These are phyloP conservation scores for Phialophora macrospora DNA, from an alignment of 2,329 filamentous ascomycete species.

Conservation along the genomic window DNA sequence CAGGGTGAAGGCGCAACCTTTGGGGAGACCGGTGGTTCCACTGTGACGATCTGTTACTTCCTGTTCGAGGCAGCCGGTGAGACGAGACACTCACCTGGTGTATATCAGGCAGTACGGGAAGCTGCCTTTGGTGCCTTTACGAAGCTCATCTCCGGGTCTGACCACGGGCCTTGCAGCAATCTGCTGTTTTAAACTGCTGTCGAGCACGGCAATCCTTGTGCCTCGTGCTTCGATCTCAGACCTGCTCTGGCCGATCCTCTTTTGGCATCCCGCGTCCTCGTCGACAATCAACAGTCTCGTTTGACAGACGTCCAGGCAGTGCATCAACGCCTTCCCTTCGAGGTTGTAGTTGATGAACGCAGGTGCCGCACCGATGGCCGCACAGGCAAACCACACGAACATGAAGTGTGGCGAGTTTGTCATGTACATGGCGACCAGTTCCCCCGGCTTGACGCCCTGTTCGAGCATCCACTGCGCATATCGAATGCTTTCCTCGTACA, in stretches of 20 bases:
- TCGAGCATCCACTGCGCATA: slow-evolving; percentile 67
- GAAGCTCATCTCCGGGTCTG: slow-evolving; percentile 61
- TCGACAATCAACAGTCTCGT: slow-evolving; percentile 65
- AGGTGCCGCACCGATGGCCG: slow-evolving; percentile 69
- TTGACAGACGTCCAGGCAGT: slow-evolving; percentile 66
- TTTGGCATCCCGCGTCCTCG: slow-evolving; percentile 58
- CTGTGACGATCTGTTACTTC: slow-evolving; percentile 2
- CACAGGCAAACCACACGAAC: slow-evolving; percentile 67
- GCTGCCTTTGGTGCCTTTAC: slow-evolving; percentile 56
- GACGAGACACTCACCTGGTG: slow-evolving; percentile 57
- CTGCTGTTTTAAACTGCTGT: slow-evolving; percentile 53
- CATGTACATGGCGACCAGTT: slow-evolving; percentile 70
- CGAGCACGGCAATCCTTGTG: slow-evolving; percentile 65
- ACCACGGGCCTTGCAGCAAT: slow-evolving; percentile 56
- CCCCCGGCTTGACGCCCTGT: slow-evolving; percentile 62
- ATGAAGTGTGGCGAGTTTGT: slow-evolving; percentile 71
- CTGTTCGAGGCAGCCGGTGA: neutral
- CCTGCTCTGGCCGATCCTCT: slow-evolving; percentile 60
- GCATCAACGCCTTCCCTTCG: slow-evolving; percentile 65
- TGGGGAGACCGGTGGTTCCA: slow-evolving; percentile 72
- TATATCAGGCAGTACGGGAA: slow-evolving; percentile 71
- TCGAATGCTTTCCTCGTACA: slow-evolving; percentile 62
- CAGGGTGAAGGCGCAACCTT: slow-evolving; percentile 68
- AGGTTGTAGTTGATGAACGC: slow-evolving; percentile 72
- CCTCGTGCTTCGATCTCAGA: slow-evolving; percentile 55